Evolutionary conservation across 352 stramenopile species (phyloP).

Genomic region (Stramenopiles sp.): DNA sequence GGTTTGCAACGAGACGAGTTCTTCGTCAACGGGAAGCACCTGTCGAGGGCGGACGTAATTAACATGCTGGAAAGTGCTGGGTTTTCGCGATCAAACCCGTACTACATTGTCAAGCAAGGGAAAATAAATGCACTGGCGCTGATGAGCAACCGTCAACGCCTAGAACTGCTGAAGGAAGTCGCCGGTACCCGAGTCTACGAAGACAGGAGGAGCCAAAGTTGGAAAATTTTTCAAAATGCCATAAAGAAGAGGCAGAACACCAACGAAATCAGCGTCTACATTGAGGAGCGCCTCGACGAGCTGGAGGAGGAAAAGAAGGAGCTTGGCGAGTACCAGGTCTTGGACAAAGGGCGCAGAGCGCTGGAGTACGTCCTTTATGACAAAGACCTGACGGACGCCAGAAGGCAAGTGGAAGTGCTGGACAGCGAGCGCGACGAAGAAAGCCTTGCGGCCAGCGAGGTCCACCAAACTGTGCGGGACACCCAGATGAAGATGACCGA

Average conservation of each 20-base stretch:
- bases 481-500: slow-evolving; percentile 30
- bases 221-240: slow-evolving; percentile 92
- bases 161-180: slow-evolving; percentile 95
- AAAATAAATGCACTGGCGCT: slow-evolving; percentile 93
- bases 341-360: slow-evolving; percentile 79
- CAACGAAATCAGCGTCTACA: slow-evolving; percentile 77
- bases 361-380: slow-evolving; percentile 90
- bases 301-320: slow-evolving; percentile 97
- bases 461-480: no score
- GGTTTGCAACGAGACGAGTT: slow-evolving; percentile 99
- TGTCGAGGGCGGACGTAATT: slow-evolving; percentile 92
- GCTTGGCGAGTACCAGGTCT: slow-evolving; percentile 71
- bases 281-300: slow-evolving; percentile 73
- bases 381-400: slow-evolving; percentile 47
- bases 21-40: slow-evolving; percentile 95
- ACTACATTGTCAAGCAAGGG: slow-evolving; percentile 99
- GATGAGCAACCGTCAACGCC: slow-evolving; percentile 88
- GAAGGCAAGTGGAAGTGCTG: slow-evolving; percentile 38
- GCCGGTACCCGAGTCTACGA: slow-evolving; percentile 97
- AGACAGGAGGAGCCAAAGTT: slow-evolving; percentile 80
- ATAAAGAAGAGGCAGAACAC: slow-evolving; percentile 82
- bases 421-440: slow-evolving; percentile 42
- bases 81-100: slow-evolving; percentile 97
- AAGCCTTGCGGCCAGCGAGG: no score
- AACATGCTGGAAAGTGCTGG: slow-evolving; percentile 92